These are phyloP conservation scores for Oryza punctata DNA, from an alignment of 176 grass and related monocot genomes.

Conservation along the genomic window DNA sequence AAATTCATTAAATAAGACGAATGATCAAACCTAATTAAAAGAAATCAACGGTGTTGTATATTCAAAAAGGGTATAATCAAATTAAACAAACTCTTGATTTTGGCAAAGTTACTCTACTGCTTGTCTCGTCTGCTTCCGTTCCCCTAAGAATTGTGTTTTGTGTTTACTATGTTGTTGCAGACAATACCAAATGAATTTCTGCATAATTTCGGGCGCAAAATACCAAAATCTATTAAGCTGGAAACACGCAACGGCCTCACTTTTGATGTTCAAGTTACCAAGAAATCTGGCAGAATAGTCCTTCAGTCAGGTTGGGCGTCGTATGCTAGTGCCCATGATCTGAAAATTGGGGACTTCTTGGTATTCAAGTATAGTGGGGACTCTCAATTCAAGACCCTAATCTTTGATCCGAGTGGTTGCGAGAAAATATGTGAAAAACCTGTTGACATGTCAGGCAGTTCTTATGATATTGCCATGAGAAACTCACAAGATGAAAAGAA, in stretches of 20 bases:
- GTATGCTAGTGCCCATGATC: slow-evolving; percentile 12
- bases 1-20: too few relatives aligned
- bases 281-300: neutral
- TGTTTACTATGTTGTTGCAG: neutral
- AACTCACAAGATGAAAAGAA: neutral
- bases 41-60: too few relatives aligned
- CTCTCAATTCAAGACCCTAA: slow-evolving; percentile 19
- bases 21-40: too few relatives aligned
- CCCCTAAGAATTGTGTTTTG: neutral
- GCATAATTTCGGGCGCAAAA: neutral
- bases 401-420: neutral
- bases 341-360: neutral
- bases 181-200: slow-evolving; percentile 20
- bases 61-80: too few relatives aligned
- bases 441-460: neutral
- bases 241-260: neutral
- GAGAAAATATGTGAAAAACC: slow-evolving; percentile 31
- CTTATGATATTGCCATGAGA: neutral
- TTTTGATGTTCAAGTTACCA: slow-evolving; percentile 18
- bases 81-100: too few relatives aligned
- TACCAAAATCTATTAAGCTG: neutral
- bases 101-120: neutral
- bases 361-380: neutral
- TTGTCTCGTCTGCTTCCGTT: neutral
- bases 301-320: slow-evolving; percentile 49